Evolutionary conservation across 2,329 filamentous ascomycete genomes (phyloP), one percentile per base, ranked within the genome.

Genomic region (Polytolypa hystricis): DNA sequence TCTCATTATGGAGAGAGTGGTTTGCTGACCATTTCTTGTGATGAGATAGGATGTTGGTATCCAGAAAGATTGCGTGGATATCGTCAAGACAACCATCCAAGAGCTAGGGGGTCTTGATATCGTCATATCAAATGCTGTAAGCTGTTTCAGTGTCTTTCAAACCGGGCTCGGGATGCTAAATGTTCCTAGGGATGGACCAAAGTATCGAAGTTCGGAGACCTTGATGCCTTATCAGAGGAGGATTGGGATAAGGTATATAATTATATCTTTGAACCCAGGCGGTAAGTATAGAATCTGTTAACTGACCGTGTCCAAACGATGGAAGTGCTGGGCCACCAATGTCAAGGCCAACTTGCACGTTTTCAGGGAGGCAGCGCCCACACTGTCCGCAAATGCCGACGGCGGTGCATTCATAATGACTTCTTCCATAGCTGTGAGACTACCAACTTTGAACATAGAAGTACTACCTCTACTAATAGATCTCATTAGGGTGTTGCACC

Each of bases 91-190:
- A 30, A 71, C 74, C 1, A 65, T 78, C 32, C 59, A 68, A 17
- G 58, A 57, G n/a, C 66, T 84, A 44, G 81, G 79, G 4, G 74
- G 78, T 1, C 56, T 91, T n/a, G 83, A 91, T 58, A 69, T 85
- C 27, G 65, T 91, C 30, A 74, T 89, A 49, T 81, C 79, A 2
- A 91, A 91, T 56, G 81, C 80, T 12, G 72, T 76, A 49, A 31
- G 66, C 41, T 28, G 23, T 25, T 28, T 23, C 7, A n/a, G n/a
- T n/a, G n/a, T n/a, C n/a, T n/a, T n/a, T n/a, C n/a, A n/a, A n/a
- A n/a, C n/a, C n/a, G n/a, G n/a, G n/a, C n/a, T n/a, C n/a, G n/a
- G n/a, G n/a, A n/a, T n/a, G n/a, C n/a, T n/a, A n/a, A n/a, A 32
- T 6, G 18, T 6, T 25, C 6, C n/a, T 23, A 73, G 70, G 76